Conservation (phyloP, 257 asterid genomes). For the Salvia hispanica region DNA sequence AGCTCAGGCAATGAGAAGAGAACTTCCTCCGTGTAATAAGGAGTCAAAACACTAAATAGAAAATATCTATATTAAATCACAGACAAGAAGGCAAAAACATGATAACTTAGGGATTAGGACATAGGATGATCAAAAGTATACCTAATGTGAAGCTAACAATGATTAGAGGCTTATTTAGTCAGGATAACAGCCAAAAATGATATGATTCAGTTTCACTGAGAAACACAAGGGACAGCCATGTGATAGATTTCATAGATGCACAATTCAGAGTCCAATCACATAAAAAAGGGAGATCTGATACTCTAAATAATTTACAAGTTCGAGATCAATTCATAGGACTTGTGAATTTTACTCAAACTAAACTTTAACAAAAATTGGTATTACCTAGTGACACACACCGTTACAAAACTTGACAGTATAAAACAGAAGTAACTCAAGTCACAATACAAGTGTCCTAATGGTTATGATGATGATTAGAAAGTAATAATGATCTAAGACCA, state of each 20-base stretch:
- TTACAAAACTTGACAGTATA: neutral
- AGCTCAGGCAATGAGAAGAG: conserved; percentile 90
- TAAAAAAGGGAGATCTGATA: too few relatives aligned
- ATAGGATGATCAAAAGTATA: neutral
- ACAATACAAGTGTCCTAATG: too few relatives aligned
- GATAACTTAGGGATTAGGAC: conserved; percentile 1
- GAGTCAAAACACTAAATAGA: conserved; percentile 78
- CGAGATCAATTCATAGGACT: too few relatives aligned
- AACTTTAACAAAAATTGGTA: neutral
- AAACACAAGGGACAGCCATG: neutral
- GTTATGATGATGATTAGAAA: too few relatives aligned
- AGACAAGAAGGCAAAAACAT: neutral
- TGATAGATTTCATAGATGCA: neutral
- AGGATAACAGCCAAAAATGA: neutral
- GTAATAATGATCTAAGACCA: too few relatives aligned
- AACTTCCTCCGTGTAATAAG: conserved; percentile 94
- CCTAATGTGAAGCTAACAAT: neutral
- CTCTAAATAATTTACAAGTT: neutral
- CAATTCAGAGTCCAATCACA: neutral
- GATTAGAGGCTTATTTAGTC: neutral
- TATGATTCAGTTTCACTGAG: neutral
- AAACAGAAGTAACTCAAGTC: neutral
- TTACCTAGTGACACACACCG: neutral
- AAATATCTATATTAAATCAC: neutral
- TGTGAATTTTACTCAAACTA: neutral